Evolutionary conservation across 495 filamentous ascomycete genomes (phyloP).

Genomic region (Lepraria neglecta): DNA sequence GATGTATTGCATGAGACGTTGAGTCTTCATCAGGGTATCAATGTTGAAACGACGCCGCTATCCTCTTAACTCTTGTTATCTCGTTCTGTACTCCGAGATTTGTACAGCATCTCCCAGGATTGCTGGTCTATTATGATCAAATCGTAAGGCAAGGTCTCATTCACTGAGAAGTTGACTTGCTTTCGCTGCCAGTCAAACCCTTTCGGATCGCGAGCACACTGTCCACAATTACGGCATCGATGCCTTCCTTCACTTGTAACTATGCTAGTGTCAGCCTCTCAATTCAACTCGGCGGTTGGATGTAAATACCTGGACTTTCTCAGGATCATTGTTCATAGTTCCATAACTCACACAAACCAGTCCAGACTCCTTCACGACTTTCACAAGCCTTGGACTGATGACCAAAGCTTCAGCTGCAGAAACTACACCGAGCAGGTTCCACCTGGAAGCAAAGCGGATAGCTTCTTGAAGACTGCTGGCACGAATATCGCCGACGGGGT

Average conservation of each 20-base stretch:
- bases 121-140: too few species aligned
- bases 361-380: conserved; percentile 91
- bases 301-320: conserved; percentile 68
- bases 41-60: too few species aligned
- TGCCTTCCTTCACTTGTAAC: conserved; percentile 89
- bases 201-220: conserved; percentile 78
- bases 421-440: conserved; percentile 92
- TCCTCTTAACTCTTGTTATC: too few species aligned
- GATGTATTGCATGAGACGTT: too few species aligned
- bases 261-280: conserved; percentile 36
- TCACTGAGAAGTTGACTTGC: background rate
- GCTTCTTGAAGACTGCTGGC: conserved; percentile 91
- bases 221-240: conserved; percentile 96
- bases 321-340: conserved; percentile 74
- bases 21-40: too few species aligned
- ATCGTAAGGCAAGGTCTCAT: background rate
- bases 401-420: conserved; percentile 77
- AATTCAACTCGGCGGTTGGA: background rate
- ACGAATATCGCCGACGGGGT: conserved; percentile 76
- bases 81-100: too few species aligned
- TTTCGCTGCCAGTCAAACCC: conserved; percentile 47
- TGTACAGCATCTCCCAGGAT: too few species aligned
- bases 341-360: conserved; percentile 97
- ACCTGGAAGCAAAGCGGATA: conserved; percentile 83
- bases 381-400: conserved; percentile 80